Conservation (phyloP, 306 rosid genomes). For the Cajanus cajan region DNA sequence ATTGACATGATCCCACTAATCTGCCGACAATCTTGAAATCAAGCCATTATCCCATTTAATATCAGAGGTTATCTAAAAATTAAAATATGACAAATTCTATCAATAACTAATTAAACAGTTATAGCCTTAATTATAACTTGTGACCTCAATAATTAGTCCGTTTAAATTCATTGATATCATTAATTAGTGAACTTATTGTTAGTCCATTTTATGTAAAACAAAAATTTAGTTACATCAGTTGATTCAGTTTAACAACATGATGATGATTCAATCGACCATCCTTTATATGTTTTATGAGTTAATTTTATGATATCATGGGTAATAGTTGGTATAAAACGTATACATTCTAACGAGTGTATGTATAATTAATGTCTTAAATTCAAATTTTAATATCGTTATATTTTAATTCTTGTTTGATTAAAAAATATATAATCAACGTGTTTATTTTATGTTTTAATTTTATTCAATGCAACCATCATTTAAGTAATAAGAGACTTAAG, state of each 20-base stretch:
- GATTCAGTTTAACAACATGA: too few relatives aligned
- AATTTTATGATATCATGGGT: not conserved
- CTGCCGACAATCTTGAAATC: constrained; percentile 29
- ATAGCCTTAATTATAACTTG: not conserved
- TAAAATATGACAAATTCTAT: not conserved
- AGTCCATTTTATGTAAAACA: not conserved
- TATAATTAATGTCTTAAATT: too few relatives aligned
- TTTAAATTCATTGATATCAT: not conserved
- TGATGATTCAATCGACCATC: not conserved
- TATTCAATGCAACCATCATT: not conserved
- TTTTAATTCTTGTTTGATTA: too few relatives aligned
- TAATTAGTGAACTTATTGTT: not conserved
- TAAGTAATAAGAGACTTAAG: not conserved
- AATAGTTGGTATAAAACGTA: too few relatives aligned
- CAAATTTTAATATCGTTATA: too few relatives aligned
- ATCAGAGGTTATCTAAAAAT: too few relatives aligned
- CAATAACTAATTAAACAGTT: not conserved
- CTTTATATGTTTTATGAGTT: not conserved
- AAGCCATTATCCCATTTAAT: not conserved
- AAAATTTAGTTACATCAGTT: not conserved
- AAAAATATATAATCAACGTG: too few relatives aligned
- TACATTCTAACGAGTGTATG: too few relatives aligned
- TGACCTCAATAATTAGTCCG: not conserved
- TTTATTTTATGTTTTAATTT: not conserved
- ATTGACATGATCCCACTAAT: not conserved